Percentiles rank a stretch among this genome's conserved stretches.
Conservation (phyloP, 1,284 basidiomycete species). For the Boletus chippewaensis region DNA sequence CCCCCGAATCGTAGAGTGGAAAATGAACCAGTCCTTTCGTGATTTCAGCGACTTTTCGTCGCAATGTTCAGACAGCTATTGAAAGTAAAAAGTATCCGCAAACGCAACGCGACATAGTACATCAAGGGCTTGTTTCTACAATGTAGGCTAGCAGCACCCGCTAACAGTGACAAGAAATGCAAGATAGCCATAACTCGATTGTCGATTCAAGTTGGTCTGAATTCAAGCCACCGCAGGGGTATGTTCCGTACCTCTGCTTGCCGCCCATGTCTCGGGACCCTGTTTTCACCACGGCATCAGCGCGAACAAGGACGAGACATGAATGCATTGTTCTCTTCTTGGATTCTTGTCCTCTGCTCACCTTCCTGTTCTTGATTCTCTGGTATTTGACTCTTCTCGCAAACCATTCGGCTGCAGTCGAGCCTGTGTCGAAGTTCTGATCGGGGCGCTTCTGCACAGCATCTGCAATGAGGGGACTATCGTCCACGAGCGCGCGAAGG, state of each 20-base stretch:
- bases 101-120: too few relatives aligned
- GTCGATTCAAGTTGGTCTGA: not conserved
- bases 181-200: not conserved
- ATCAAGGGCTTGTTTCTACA: too few relatives aligned
- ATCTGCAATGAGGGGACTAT: constrained; percentile 43
- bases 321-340: not conserved
- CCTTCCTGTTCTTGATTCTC: constrained; percentile 41
- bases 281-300: constrained; percentile 9
- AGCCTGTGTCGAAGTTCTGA: constrained; percentile 35
- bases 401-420: constrained; percentile 46
- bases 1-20: too few relatives aligned
- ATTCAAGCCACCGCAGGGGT: constrained; percentile 19
- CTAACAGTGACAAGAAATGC: not conserved
- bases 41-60: too few relatives aligned
- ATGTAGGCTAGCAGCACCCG: not conserved
- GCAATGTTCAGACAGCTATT: not conserved
- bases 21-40: too few relatives aligned
- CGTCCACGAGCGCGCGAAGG: constrained; percentile 44
- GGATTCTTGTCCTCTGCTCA: constrained; percentile 10
- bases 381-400: constrained; percentile 41
- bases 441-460: constrained; percentile 32
- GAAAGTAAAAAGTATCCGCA: not conserved
- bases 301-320: not conserved
- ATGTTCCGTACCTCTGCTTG: constrained; percentile 35
- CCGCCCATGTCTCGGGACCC: constrained; percentile 34